Conservation (phyloP, 352 stramenopile species). For the Globisporangium okanoganense region DNA sequence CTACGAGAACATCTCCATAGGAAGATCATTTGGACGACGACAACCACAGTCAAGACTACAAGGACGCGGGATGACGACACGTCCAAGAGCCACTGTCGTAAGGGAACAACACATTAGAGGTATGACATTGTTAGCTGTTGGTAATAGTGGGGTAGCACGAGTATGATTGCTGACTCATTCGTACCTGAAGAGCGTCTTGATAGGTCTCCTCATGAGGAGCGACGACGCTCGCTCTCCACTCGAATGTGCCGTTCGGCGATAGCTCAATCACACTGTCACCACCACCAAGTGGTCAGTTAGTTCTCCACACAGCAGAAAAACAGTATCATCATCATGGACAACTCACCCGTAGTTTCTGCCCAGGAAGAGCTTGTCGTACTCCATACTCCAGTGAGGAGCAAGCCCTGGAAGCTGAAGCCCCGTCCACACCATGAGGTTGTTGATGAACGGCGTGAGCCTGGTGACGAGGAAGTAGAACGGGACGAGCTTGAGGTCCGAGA, state of each 20-base stretch:
- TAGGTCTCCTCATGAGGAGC: conserved; percentile 21
- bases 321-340: not conserved
- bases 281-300: not conserved
- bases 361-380: conserved; percentile 40
- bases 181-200: conserved; percentile 27
- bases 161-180: not conserved
- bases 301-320: not conserved
- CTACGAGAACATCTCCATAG: not conserved
- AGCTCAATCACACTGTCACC: conserved; percentile 29
- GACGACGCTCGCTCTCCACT: conserved; percentile 30
- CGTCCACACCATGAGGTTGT: conserved; percentile 19
- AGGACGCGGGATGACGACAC: conserved; percentile 11
- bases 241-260: conserved; percentile 23
- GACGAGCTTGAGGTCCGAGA: conserved; percentile 47
- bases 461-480: conserved; percentile 53
- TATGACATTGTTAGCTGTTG: not conserved
- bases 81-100: conserved; percentile 22
- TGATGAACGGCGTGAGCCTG: conserved; percentile 27
- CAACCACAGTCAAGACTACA: conserved; percentile 6
- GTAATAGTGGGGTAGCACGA: not conserved
- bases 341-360: conserved; percentile 65
- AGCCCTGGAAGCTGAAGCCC: conserved; percentile 9
- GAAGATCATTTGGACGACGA: conserved; percentile 15
- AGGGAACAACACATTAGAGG: not conserved
- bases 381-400: conserved; percentile 26